Evolutionary conservation across 495 filamentous ascomycete species (phyloP).

Genomic region (Jackrogersella multiformis): DNA sequence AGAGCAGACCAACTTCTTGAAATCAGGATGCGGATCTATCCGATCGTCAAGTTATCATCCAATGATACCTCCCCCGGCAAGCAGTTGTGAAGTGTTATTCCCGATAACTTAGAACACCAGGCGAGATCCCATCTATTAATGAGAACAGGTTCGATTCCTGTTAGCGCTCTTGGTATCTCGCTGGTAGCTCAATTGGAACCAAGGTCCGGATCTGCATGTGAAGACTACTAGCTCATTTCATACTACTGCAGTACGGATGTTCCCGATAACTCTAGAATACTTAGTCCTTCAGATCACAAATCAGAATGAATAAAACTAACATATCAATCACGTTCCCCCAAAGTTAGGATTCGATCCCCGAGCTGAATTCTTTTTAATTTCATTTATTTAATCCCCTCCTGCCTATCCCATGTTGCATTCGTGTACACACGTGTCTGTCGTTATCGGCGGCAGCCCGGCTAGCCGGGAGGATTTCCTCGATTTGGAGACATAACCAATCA

Average conservation of each 20-base stretch:
- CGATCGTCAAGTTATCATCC: constrained; percentile 1
- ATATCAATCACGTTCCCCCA: not conserved
- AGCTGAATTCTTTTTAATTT: not conserved
- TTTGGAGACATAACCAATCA: constrained; percentile 23
- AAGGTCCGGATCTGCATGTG: constrained; percentile 16
- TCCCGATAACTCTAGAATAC: not conserved
- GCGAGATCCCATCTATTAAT: no score
- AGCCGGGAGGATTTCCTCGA: constrained; percentile 5
- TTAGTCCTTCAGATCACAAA: not conserved
- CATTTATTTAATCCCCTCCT: not conserved
- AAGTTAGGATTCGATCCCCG: not conserved
- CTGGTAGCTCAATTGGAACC: no score
- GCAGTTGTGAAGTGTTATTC: not conserved
- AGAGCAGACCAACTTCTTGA: not conserved
- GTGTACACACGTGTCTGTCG: constrained; percentile 21
- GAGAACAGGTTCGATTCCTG: no score
- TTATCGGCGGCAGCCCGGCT: constrained; percentile 10
- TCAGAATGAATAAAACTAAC: not conserved
- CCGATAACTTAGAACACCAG: constrained; percentile 9
- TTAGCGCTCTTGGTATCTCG: no score
- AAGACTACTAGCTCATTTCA: not conserved
- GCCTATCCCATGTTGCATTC: no score
- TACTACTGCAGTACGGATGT: not conserved
- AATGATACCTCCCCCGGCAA: not conserved
- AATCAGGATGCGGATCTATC: not conserved